These are phyloP conservation scores for Lachnum nothofagi DNA, from an alignment of 2,329 filamentous ascomycete species.

Conservation along the genomic window DNA sequence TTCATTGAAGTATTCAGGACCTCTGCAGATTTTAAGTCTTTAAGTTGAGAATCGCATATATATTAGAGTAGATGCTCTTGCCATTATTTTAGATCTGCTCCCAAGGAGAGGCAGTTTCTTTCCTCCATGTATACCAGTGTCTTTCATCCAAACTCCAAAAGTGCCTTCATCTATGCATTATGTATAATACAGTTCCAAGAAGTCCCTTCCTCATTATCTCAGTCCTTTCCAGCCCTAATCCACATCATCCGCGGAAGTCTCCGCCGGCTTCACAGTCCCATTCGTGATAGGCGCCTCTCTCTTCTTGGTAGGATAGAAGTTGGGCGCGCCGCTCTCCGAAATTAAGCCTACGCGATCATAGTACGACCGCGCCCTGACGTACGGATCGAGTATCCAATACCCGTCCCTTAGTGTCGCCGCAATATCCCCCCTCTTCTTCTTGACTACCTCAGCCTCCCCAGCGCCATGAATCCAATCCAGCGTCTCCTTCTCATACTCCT, in stretches of 20 bases:
- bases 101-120: not conserved
- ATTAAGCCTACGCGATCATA: constrained; percentile 81
- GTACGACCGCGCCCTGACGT: constrained; percentile 72
- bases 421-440: constrained; percentile 55
- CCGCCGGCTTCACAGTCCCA: constrained; percentile 12
- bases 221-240: constrained; percentile 20
- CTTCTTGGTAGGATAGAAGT: constrained; percentile 56
- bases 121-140: not conserved
- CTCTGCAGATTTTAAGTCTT: too few species aligned
- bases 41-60: too few species aligned
- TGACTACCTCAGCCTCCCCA: constrained; percentile 39
- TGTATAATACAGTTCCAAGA: constrained; percentile 4
- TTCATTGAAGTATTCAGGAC: too few species aligned
- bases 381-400: constrained; percentile 89
- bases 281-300: constrained; percentile 7
- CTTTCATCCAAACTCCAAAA: constrained; percentile 4
- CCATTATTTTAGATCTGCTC: not conserved
- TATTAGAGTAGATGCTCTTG: not conserved
- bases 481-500: constrained; percentile 69
- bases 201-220: not conserved
- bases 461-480: constrained; percentile 64
- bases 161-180: not conserved
- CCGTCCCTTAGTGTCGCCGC: constrained; percentile 61
- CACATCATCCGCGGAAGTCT: constrained; percentile 28
- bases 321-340: constrained; percentile 57